Conservation (phyloP, 2,329 filamentous ascomycete species). For the Talaromyces sp. region DNA sequence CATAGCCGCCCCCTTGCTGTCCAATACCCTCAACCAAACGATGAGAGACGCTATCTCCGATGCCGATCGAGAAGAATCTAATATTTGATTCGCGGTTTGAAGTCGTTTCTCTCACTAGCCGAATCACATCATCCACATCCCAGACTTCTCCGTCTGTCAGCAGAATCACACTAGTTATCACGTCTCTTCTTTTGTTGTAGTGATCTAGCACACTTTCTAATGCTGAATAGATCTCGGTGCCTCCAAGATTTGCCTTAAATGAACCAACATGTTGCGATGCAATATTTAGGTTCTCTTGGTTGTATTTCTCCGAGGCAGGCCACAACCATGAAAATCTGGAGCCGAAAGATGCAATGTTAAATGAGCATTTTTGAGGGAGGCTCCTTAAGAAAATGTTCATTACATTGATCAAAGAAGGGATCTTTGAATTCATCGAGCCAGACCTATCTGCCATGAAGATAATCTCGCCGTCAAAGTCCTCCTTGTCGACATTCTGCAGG, state of each 20-base stretch:
- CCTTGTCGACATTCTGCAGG: conserved; percentile 1
- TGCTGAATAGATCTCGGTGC: conserved; percentile 49
- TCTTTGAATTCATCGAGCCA: conserved; percentile 34
- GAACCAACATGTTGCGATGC: conserved; percentile 40
- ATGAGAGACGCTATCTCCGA: conserved; percentile 49
- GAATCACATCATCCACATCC: conserved; percentile 41
- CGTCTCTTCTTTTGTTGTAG: conserved; percentile 44
- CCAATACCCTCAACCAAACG: conserved; percentile 53
- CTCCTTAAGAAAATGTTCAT: conserved; percentile 62
- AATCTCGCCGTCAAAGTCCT: conserved; percentile 12
- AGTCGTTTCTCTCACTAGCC: conserved; percentile 40
- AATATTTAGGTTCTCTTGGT: conserved; percentile 37
- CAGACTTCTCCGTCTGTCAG: conserved; percentile 56
- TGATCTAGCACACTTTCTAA: conserved; percentile 41
- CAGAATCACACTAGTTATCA: conserved; percentile 44
- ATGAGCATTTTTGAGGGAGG: conserved; percentile 58
- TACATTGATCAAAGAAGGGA: conserved; percentile 50
- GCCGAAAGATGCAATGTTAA: conserved; percentile 69
- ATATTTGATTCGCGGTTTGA: conserved; percentile 33
- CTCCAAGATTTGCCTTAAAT: conserved; percentile 47
- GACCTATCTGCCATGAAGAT: conserved; percentile 18
- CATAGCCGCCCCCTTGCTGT: conserved; percentile 51
- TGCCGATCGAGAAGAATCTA: conserved; percentile 52
- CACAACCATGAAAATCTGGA: conserved; percentile 44
- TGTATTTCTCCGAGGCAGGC: conserved; percentile 44